Evolutionary conservation across 768 basidiomycete species (phyloP).

Genomic region (Tulasnella sp.): DNA sequence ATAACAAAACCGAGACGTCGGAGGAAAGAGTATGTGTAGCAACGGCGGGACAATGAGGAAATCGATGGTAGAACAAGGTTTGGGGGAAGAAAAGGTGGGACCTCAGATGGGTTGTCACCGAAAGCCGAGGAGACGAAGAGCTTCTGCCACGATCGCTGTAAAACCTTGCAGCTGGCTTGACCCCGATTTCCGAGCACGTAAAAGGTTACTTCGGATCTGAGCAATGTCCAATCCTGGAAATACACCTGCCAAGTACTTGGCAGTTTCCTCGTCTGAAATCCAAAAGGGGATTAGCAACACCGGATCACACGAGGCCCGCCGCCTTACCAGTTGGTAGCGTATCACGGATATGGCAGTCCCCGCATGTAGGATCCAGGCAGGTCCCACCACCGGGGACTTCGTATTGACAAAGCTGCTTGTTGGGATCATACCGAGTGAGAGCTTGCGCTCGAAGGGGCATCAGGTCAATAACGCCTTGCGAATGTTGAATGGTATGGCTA

Average conservation of each 20-base stretch:
- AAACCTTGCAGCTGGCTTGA: background rate
- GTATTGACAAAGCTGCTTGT: constrained; percentile 24
- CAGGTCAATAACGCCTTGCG: constrained; percentile 22
- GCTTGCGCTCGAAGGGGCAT: constrained; percentile 19
- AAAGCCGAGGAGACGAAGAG: constrained; percentile 18
- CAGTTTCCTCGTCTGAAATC: constrained; percentile 26
- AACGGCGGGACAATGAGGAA: background rate
- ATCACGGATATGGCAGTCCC: constrained; percentile 26
- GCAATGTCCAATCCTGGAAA: constrained; percentile 10
- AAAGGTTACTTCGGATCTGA: constrained; percentile 18
- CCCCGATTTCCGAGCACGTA: constrained; percentile 10
- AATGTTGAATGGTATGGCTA: constrained; percentile 5
- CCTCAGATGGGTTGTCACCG: constrained; percentile 19
- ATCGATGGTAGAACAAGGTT: constrained; percentile 2
- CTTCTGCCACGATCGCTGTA: constrained; percentile 20
- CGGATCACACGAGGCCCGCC: background rate
- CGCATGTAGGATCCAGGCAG: constrained; percentile 26
- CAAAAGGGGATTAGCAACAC: constrained; percentile 2
- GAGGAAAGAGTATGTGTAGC: background rate
- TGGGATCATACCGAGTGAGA: constrained; percentile 14
- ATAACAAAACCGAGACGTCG: background rate
- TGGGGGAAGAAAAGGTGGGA: background rate
- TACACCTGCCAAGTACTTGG: constrained; percentile 13
- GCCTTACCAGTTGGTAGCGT: constrained; percentile 28
- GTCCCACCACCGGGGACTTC: constrained; percentile 30